Evolutionary conservation across 2,329 filamentous ascomycete genomes (phyloP).

Genomic region (Trichoderma semiorbis): DNA sequence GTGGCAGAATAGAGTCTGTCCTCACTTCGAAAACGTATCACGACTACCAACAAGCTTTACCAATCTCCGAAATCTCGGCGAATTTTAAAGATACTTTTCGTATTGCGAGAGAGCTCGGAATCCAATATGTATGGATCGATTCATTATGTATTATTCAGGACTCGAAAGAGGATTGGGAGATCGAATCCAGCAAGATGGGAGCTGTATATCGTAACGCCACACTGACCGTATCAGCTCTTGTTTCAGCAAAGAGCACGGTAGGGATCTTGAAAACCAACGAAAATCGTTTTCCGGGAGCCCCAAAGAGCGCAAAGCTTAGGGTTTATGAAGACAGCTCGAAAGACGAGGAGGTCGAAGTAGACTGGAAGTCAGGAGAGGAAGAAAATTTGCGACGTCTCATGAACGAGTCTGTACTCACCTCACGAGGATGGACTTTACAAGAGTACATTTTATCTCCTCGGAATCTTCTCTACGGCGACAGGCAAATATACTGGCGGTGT

Average conservation of each 20-base stretch:
- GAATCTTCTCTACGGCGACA: constrained; percentile 1
- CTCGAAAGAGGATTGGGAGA: constrained; percentile 20
- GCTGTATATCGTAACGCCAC: constrained; percentile 19
- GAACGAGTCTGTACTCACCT: not conserved
- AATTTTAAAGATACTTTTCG: constrained; percentile 21
- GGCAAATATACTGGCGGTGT: constrained; percentile 15
- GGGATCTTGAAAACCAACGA: not conserved
- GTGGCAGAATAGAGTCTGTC: not conserved
- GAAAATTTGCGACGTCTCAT: not conserved
- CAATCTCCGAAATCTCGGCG: constrained; percentile 1
- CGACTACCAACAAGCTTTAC: not conserved
- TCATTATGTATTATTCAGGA: constrained; percentile 24
- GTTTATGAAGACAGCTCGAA: not conserved
- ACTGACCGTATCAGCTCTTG: constrained; percentile 21
- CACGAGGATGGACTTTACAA: constrained; percentile 10
- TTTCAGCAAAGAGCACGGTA: not conserved
- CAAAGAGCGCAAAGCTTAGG: not conserved
- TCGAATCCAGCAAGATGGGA: constrained; percentile 19
- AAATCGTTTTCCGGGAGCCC: not conserved
- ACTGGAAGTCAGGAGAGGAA: not conserved
- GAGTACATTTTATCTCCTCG: constrained; percentile 13
- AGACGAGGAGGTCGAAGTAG: not conserved
- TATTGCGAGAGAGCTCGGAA: constrained; percentile 18
- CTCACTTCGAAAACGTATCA: not conserved
- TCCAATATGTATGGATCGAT: constrained; percentile 24